A percentile compares a stretch with the other conserved stretches of the same genome.
These are phyloP conservation scores for Phytophthora europaea DNA, from an alignment of 352 stramenopile genomes.

Conservation along the genomic window DNA sequence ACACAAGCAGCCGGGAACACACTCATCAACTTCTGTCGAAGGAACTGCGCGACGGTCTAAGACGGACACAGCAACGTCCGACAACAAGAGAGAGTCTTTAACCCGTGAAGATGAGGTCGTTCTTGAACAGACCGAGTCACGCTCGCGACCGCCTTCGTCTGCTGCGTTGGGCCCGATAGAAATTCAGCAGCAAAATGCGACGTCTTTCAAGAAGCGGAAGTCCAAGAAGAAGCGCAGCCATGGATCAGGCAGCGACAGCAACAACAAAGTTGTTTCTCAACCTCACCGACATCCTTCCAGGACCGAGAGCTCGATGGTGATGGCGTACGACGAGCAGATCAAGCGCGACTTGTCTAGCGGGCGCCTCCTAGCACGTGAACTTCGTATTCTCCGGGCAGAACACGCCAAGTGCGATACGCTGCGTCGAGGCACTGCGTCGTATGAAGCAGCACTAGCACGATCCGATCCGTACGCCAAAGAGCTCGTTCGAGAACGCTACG, in stretches of 20 bases:
- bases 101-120: background rate
- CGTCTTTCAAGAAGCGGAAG: conserved; percentile 31
- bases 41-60: conserved; percentile 6
- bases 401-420: conserved; percentile 38
- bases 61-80: conserved; percentile 1
- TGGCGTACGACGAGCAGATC: conserved; percentile 51
- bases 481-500: conserved; percentile 67
- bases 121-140: conserved; percentile 7
- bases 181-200: conserved; percentile 10
- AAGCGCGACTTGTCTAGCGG: conserved; percentile 56
- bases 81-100: conserved; percentile 5
- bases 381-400: conserved; percentile 61
- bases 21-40: conserved; percentile 14
- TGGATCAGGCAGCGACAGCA: conserved; percentile 19
- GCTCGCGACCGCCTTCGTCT: conserved; percentile 21
- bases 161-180: conserved; percentile 25
- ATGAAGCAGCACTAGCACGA: conserved; percentile 36
- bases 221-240: conserved; percentile 35
- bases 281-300: conserved; percentile 11
- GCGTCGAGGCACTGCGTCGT: conserved; percentile 22
- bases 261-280: conserved; percentile 18
- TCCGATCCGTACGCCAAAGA: conserved; percentile 60
- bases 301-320: conserved; percentile 52
- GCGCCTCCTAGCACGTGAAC: conserved; percentile 59
- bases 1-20: conserved; percentile 8